Percentiles rank a stretch among this genome's conserved stretches.
Evolutionary conservation across 208 protist genomes (phyloP).

Genomic region (Trypanosomatidae sp.): DNA sequence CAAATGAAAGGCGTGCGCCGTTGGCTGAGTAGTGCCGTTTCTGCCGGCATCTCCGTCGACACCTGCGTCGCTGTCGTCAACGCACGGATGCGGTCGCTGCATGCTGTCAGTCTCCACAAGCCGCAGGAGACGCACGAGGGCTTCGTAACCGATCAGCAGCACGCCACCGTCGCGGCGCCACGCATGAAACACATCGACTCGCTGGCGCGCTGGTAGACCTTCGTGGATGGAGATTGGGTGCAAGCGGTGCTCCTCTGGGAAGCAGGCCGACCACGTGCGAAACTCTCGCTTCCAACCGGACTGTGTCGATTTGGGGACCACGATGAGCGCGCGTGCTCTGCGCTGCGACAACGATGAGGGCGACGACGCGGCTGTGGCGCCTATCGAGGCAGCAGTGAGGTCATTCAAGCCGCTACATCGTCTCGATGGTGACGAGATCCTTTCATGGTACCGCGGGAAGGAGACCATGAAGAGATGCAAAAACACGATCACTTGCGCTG

Average conservation of each 20-base stretch:
- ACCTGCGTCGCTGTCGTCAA: background rate
- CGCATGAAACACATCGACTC: constrained; percentile 32
- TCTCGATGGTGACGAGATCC: background rate
- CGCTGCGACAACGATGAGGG: background rate
- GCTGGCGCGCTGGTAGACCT: constrained; percentile 12
- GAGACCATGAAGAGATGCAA: constrained; percentile 62
- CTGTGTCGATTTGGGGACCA: constrained; percentile 74
- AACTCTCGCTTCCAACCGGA: constrained; percentile 70
- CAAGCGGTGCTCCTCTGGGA: constrained; percentile 50
- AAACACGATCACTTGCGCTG: constrained; percentile 82
- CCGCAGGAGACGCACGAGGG: constrained; percentile 56
- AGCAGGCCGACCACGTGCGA: constrained; percentile 48
- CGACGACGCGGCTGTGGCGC: constrained; percentile 1
- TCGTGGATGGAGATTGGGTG: constrained; percentile 26
- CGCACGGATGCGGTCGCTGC: background rate
- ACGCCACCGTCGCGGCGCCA: constrained; percentile 69
- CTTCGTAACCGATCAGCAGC: constrained; percentile 77
- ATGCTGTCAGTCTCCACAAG: constrained; percentile 34
- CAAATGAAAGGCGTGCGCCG: background rate
- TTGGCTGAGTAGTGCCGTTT: background rate
- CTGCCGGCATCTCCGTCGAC: background rate
- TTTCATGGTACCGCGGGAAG: constrained; percentile 8
- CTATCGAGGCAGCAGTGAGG: background rate
- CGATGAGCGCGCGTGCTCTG: constrained; percentile 55
- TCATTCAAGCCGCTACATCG: too few species aligned